Base-by-base conservation (phyloP, 1,284 basidiomycete species). In the Veloboletus limbatus region DNA sequence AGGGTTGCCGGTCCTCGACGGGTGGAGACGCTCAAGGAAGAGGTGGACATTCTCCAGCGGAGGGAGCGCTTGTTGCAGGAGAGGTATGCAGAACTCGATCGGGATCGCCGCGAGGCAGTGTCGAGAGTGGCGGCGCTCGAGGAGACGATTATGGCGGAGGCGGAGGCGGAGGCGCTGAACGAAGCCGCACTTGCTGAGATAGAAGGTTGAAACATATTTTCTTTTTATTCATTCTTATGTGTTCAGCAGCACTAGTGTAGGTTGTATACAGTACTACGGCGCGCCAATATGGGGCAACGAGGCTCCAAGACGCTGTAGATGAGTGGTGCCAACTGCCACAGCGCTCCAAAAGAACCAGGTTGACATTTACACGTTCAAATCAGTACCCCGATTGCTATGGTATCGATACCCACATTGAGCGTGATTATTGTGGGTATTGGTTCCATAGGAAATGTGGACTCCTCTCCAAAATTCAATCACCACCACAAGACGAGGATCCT, bases 91-190 rank as follows among this genome's bases (percentile, higher is more conserved):
- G 92, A 94, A 59, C 66, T 97, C 52, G 83, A 85, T 42, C 68
- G 71, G 46, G 88, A 92, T 67, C 75, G 86, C 59, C 73, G 80
- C 50, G 87, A 87, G 43, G 71, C 78, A 7, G 71, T 80, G 57
- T 74, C 69, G 31, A 71, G 82, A 39, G 80, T 94, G 40, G 77
- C 73, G 14, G 68, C 59, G 14, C 65, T 87, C 56, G 88, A 91
- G 65, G 88, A 91, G 64, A 77, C 75, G 67, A 68, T 89, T 37
- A 88, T 91, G 85, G 73, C 71, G 14, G 87, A 92, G 63, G 90
- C 71, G 14, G 87, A 92, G 63, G 90, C 89, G 6, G 91, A 92
- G 68, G 82, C 79, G 8, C 60, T 89, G 59, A 92, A 92, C 66
- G 88, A 89, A 55, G 82, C 75, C 31, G 79, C 81, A 28, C 73